Percentiles rank a stretch among this genome's conserved stretches.
Conservation (phyloP, 148 eudicot genomes). For the Amaranthus hypochondriacus region DNA sequence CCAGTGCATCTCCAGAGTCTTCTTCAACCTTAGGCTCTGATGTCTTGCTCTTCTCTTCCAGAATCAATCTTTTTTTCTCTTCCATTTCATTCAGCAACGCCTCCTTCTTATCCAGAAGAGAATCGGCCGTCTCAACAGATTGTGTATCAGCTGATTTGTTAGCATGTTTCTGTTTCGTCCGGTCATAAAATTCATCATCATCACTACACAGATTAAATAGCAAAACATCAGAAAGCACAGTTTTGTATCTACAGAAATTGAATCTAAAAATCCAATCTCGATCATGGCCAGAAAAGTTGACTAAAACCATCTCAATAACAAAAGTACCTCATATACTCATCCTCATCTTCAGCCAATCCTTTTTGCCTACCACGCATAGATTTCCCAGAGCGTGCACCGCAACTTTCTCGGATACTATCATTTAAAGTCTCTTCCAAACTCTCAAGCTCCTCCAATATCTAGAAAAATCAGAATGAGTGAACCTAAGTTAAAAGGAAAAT, state of each 20-base stretch:
- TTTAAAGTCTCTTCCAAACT: constrained; percentile 95
- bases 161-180: constrained; percentile 60
- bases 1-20: constrained; percentile 78
- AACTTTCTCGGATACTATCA: constrained; percentile 89
- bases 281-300: not conserved
- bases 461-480: not conserved
- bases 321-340: constrained; percentile 63
- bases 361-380: constrained; percentile 44
- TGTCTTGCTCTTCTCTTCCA: constrained; percentile 54
- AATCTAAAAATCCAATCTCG: not conserved
- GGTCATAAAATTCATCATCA: constrained; percentile 95
- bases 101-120: constrained; percentile 90
- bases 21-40: constrained; percentile 34
- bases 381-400: constrained; percentile 74
- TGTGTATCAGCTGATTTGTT: constrained; percentile 54
- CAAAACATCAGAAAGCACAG: not conserved
- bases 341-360: constrained; percentile 64
- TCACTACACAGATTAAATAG: constrained; percentile 41
- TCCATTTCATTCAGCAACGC: constrained; percentile 62
- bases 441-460: constrained; percentile 83
- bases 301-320: constrained; percentile 2
- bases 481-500: not conserved
- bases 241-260: not conserved
- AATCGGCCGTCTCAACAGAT: constrained; percentile 92
- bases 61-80: constrained; percentile 54